Evolutionary conservation across 2,329 filamentous ascomycete species (phyloP).

Genomic region (Stagonosporopsis rhizophila): DNA sequence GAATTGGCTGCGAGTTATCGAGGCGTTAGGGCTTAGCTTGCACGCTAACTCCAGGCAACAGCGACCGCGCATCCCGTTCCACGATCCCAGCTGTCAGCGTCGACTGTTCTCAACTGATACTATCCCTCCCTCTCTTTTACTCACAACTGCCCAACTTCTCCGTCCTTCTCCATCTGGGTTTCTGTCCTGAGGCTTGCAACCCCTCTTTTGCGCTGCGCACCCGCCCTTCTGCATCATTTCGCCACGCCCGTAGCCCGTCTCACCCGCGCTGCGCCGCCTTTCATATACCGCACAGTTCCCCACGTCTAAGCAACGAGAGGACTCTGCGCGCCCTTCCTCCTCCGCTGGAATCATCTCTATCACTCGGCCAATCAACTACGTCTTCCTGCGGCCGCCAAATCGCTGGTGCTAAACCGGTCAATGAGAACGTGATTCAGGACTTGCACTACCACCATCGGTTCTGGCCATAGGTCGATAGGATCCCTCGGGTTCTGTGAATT

Average conservation of each 20-base stretch:
- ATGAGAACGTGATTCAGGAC: conserved; percentile 39
- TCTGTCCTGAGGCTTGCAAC: conserved; percentile 41
- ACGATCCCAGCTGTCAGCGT: conserved; percentile 22
- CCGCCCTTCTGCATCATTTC: conserved; percentile 34
- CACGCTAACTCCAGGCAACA: conserved; percentile 30
- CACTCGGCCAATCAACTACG: conserved; percentile 17
- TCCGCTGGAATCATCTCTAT: conserved; percentile 21
- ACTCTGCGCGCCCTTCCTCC: conserved; percentile 41
- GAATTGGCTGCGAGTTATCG: conserved; percentile 30
- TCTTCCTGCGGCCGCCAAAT: conserved; percentile 18
- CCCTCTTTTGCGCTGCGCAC: conserved; percentile 27
- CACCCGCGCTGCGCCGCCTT: conserved; percentile 44
- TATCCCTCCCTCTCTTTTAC: conserved; percentile 27
- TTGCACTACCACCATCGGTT: conserved; percentile 32
- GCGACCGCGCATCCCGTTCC: conserved; percentile 11
- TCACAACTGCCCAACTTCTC: conserved; percentile 30
- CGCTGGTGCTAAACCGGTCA: conserved; percentile 21
- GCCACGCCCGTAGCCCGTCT: conserved; percentile 39
- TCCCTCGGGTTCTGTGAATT: conserved; percentile 34
- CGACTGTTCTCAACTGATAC: conserved; percentile 14
- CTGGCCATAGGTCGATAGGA: conserved; percentile 29
- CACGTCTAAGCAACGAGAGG: conserved; percentile 30
- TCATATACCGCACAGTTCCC: conserved; percentile 36
- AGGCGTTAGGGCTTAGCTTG: conserved; percentile 29
- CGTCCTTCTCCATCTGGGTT: conserved; percentile 23